Percentiles rank a stretch among this genome's conserved stretches.
phyloP scores from a whole-genome alignment of 768 basidiomycete species.

The Suillus brevipes region DNA sequence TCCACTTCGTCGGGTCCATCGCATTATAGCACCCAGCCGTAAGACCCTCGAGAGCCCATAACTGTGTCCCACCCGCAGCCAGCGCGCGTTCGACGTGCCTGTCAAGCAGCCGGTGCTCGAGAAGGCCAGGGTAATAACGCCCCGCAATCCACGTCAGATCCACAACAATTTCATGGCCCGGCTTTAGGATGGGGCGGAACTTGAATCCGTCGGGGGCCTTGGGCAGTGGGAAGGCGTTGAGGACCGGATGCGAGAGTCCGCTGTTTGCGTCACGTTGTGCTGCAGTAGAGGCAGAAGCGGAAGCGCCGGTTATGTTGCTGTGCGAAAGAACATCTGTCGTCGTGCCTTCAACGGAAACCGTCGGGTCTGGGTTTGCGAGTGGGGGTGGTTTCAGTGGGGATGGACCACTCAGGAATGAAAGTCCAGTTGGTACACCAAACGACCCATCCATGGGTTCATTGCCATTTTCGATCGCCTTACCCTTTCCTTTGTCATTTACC shows the following conservation, averaged over 20 bases:
- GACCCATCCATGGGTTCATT: slow-evolving; percentile 7
- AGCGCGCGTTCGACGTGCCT: slow-evolving; percentile 42
- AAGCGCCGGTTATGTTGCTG: slow-evolving; percentile 18
- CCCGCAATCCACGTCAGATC: slow-evolving; percentile 72
- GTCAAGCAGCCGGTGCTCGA: slow-evolving; percentile 61
- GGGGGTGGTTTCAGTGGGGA: slow-evolving; percentile 35
- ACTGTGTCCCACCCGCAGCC: slow-evolving; percentile 41
- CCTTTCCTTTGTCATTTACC: slow-evolving; percentile 27
- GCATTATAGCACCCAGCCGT: slow-evolving; percentile 65
- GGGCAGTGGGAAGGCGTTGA: slow-evolving; percentile 49
- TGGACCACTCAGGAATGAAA: slow-evolving; percentile 12
- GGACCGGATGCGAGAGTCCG: slow-evolving; percentile 39
- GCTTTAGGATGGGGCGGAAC: slow-evolving; percentile 65
- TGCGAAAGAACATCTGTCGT: slow-evolving; percentile 16
- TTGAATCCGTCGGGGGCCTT: slow-evolving; percentile 64
- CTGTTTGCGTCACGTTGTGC: slow-evolving; percentile 25
- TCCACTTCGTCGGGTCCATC: slow-evolving; percentile 67
- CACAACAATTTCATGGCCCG: slow-evolving; percentile 65
- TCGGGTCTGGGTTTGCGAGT: slow-evolving; percentile 32
- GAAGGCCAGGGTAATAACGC: slow-evolving; percentile 75
- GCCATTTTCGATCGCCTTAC: slow-evolving; percentile 30
- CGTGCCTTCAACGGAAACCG: slow-evolving; percentile 21
- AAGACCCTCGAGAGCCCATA: slow-evolving; percentile 75
- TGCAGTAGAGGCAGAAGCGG: slow-evolving; percentile 14
- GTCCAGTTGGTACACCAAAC: slow-evolving; percentile 7